Evolutionary conservation across 176 grass and related monocot genomes (phyloP).

Genomic region (Raddia guianensis): DNA sequence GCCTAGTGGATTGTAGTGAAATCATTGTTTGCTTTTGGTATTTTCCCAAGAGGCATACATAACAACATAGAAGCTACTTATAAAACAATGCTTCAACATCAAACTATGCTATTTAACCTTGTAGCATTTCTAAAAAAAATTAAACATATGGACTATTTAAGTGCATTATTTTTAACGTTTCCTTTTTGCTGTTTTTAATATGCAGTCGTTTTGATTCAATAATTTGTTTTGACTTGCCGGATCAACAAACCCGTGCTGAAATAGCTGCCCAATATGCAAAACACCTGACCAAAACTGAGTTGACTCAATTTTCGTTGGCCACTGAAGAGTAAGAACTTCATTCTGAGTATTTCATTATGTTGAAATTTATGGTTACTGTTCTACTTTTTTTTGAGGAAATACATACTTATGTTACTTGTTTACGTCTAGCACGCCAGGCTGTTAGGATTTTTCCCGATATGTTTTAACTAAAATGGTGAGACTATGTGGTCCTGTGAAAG

Average conservation of each 20-base stretch:
- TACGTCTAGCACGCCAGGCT: not conserved
- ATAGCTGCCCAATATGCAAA: slow-evolving; percentile 94
- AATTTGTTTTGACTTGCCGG: slow-evolving; percentile 78
- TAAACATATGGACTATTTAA: slow-evolving; percentile 7
- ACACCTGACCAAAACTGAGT: slow-evolving; percentile 72
- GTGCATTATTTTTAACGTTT: slow-evolving; percentile 17
- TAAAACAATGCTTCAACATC: slow-evolving; percentile 8
- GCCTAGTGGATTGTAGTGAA: slow-evolving; percentile 3
- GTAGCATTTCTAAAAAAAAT: slow-evolving; percentile 31
- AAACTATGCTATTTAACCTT: slow-evolving; percentile 35
- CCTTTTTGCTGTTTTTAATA: slow-evolving; percentile 34
- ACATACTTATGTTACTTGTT: slow-evolving; percentile 5
- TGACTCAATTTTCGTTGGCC: slow-evolving; percentile 63
- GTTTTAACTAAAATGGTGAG: not conserved
- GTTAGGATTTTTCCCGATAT: not conserved
- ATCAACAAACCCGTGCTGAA: slow-evolving; percentile 71
- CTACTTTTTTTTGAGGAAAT: too few relatives aligned
- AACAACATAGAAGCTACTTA: not conserved
- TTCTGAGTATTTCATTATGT: not conserved
- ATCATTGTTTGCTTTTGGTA: not conserved
- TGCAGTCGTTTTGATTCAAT: slow-evolving; percentile 97
- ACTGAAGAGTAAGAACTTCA: slow-evolving; percentile 78
- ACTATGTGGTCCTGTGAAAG: slow-evolving; percentile 21
- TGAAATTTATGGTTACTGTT: not conserved
- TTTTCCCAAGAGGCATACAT: slow-evolving; percentile 13